These are phyloP conservation scores for Tetrahymena thermophila DNA, from an alignment of 73 alveolate genomes.

Conservation along the genomic window DNA sequence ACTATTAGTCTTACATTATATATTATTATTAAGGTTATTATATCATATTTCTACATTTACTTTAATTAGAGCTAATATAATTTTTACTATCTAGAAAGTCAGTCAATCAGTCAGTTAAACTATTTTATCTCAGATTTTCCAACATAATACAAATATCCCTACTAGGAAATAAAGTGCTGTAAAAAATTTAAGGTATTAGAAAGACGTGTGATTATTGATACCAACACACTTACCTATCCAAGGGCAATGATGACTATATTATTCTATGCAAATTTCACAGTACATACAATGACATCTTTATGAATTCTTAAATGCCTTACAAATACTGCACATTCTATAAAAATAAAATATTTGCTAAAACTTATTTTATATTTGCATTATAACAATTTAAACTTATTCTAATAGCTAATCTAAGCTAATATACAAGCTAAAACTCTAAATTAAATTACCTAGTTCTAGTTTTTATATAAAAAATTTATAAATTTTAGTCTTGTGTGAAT, in stretches of 20 bases:
- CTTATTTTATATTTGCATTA: background rate
- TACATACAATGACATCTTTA: background rate
- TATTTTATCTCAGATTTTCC: background rate
- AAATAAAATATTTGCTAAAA: background rate
- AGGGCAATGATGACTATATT: background rate
- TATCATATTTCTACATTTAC: too few species aligned
- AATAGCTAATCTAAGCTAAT: background rate
- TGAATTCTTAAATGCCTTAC: background rate
- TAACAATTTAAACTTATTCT: background rate
- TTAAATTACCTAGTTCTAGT: background rate
- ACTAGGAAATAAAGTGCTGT: background rate
- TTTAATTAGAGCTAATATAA: too few species aligned
- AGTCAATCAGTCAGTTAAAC: background rate
- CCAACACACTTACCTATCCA: background rate
- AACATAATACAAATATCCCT: background rate
- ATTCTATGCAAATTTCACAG: background rate
- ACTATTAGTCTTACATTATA: too few species aligned
- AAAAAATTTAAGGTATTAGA: background rate
- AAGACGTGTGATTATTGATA: background rate
- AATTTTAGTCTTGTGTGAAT: background rate
- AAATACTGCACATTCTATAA: background rate
- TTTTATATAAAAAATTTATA: background rate
- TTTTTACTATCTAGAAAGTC: too few species aligned
- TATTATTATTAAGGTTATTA: too few species aligned
- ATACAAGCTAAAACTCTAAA: background rate